Percentiles rank a stretch among this genome's conserved stretches.
phyloP scores from a whole-genome alignment of 768 basidiomycete genomes.

The Tricholoma terreum region DNA sequence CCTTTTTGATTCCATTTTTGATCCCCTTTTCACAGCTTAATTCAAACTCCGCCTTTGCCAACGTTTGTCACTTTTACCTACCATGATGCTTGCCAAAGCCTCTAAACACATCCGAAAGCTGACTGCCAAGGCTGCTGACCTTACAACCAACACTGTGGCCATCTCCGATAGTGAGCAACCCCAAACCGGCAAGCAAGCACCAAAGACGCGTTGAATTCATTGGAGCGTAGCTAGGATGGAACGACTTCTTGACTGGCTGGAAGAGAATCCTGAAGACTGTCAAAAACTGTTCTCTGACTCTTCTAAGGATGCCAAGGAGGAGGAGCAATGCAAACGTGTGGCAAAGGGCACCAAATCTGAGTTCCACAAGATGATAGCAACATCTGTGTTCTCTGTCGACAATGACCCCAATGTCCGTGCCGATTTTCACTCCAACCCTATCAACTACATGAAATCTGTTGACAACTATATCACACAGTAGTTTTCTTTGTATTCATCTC shows the following conservation, averaged over 20 bases:
- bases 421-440: no score
- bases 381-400: no score
- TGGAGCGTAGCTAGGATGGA: neutral
- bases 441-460: no score
- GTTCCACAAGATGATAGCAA: no score
- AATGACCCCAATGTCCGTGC: no score
- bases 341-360: no score
- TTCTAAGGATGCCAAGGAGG: no score
- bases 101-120: neutral
- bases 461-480: no score
- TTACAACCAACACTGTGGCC: neutral
- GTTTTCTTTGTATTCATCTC: no score
- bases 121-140: neutral
- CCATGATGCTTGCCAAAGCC: neutral
- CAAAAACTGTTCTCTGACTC: no score
- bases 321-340: no score
- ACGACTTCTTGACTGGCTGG: neutral
- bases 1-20: neutral
- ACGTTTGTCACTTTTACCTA: neutral
- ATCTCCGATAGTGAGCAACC: neutral
- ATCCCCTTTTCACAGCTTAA: neutral
- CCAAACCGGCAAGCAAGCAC: neutral
- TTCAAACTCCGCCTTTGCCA: neutral
- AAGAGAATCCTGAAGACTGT: constrained; percentile 2
- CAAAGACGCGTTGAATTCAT: neutral